Evolutionary conservation across 768 basidiomycete genomes (phyloP).

Genomic region (Rubroboletus satanas): DNA sequence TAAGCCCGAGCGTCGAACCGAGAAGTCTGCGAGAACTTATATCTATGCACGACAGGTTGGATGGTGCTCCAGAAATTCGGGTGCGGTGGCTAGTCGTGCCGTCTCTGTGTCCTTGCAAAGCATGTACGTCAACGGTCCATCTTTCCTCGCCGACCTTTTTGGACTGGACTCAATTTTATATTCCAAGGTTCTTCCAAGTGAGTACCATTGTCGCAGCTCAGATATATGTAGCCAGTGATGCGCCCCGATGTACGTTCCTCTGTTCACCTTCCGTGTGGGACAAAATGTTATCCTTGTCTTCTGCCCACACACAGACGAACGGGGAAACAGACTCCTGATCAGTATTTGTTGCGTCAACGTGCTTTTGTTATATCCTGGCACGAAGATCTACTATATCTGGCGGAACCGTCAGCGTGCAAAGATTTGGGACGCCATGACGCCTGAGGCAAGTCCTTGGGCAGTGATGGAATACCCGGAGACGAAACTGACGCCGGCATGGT

Average conservation of each 20-base stretch:
- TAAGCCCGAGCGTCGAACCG: not conserved
- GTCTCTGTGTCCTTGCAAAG: constrained; percentile 59
- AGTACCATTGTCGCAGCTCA: constrained; percentile 44
- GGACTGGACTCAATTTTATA: not conserved
- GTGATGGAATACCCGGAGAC: not conserved
- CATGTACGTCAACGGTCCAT: constrained; percentile 32
- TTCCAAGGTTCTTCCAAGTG: constrained; percentile 40
- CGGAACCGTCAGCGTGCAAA: constrained; percentile 50
- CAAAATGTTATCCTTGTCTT: not conserved
- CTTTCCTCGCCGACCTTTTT: not conserved
- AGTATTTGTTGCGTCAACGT: constrained; percentile 45
- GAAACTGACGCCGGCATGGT: not conserved
- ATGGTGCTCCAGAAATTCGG: constrained; percentile 60
- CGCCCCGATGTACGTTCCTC: constrained; percentile 45
- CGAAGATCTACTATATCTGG: constrained; percentile 55
- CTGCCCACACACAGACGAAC: constrained; percentile 38
- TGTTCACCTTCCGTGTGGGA: too few relatives aligned
- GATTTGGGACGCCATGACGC: constrained; percentile 56
- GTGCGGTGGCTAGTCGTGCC: constrained; percentile 55
- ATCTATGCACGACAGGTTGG: constrained; percentile 33
- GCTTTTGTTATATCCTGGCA: constrained; percentile 48
- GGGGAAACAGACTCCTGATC: constrained; percentile 56
- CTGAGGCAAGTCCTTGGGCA: constrained; percentile 32
- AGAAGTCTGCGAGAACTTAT: not conserved
- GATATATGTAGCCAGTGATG: constrained; percentile 56